Evolutionary conservation across 352 stramenopile genomes (phyloP), one percentile per base, ranked within the genome.

Genomic region (Globisporangium takayamanum): DNA sequence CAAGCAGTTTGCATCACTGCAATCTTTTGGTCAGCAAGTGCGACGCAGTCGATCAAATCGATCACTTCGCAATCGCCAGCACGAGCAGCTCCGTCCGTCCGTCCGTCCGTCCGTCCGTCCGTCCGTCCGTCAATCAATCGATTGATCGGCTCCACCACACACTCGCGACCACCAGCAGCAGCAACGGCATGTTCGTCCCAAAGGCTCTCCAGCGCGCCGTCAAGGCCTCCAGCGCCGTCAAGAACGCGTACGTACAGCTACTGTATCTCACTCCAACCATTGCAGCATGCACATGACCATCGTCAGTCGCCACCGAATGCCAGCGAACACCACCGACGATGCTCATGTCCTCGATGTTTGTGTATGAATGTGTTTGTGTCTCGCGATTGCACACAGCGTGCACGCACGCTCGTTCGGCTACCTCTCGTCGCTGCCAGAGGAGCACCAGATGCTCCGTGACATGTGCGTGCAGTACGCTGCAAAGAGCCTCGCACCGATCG

Each of bases 381-480:
- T 39, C 5, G 33, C 33, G 10, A 39, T 12, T 12, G 20, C 12
- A 12, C 15, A 57, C 20, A 55, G 57, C 4, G 36, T 55, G 57
- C 69, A 80, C 44, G 66, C 68, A 33, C 78, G 80, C 36, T 72
- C 69, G 28, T 59, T 88, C 39, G 73, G 78, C 57, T 90, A 80
- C 66, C 57, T 88, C 50, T 83, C 78, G 44, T 53, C 77, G 30
- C 67, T 99, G 16, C 89, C 90, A 1, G 94, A 98, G 66, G 96
- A 99, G 69, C 95, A 98, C 73, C 61, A 67, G n/a, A 98, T 98
- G 95, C 86, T 99, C 25, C 89, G 94, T 33, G 92, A 98, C 52
- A 98, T 98, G 91, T 98, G 91, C 67, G 73, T 84, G 20, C 90
- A 96, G 63, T 98, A 98, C 72, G 95, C 95, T 0, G 84, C 97